Conservation (phyloP, 371 early-diverging fungal genomes). For the Mortierella sp. region DNA sequence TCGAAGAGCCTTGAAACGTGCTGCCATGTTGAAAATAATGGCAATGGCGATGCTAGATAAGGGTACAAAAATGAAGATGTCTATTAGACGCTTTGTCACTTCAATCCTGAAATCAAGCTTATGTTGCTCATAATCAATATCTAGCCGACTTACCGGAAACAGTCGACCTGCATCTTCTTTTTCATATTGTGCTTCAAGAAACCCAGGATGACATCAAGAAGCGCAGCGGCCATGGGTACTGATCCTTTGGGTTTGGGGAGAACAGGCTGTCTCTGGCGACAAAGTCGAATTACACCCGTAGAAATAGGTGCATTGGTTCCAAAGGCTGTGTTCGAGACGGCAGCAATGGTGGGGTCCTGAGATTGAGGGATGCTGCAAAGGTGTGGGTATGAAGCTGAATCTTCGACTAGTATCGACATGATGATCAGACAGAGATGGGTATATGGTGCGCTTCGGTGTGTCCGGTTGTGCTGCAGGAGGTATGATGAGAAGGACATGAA, state of each 20-base stretch:
- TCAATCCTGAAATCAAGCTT: neutral
- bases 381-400: slow-evolving; percentile 37
- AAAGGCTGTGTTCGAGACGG: neutral
- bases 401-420: slow-evolving; percentile 61
- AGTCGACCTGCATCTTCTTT: slow-evolving; percentile 67
- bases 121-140: too few relatives aligned
- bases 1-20: slow-evolving; percentile 59
- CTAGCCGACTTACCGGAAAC: slow-evolving; percentile 59
- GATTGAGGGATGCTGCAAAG: slow-evolving; percentile 46
- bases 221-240: slow-evolving; percentile 59
- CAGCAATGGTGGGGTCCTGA: slow-evolving; percentile 23
- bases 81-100: neutral
- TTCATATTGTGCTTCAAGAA: slow-evolving; percentile 69
- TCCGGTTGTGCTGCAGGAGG: slow-evolving; percentile 66
- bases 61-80: neutral
- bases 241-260: slow-evolving; percentile 64
- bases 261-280: slow-evolving; percentile 62
- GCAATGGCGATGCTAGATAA: slow-evolving; percentile 59
- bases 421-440: slow-evolving; percentile 62
- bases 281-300: slow-evolving; percentile 28
- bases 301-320: slow-evolving; percentile 2
- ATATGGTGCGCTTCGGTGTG: slow-evolving; percentile 62
- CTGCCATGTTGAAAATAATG: slow-evolving; percentile 61
- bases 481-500: slow-evolving; percentile 66
- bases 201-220: slow-evolving; percentile 63